phyloP scores from a whole-genome alignment of 495 filamentous ascomycete genomes.

The Aspergillus wentii region DNA sequence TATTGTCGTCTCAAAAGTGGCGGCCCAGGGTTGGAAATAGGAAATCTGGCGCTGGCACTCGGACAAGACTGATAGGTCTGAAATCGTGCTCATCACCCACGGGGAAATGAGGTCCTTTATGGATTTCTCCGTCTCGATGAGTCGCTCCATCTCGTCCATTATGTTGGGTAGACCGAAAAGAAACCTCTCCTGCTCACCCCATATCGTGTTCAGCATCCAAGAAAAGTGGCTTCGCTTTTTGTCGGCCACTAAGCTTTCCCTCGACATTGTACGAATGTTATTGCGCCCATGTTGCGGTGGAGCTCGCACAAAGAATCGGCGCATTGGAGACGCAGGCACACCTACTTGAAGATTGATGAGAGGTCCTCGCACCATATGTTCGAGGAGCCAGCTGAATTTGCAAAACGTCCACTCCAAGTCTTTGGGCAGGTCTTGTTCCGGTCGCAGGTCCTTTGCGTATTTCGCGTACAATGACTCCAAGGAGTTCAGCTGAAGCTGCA shows the following conservation, averaged over 20 bases:
- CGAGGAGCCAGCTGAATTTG: constrained; percentile 24
- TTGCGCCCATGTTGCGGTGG: too few relatives aligned
- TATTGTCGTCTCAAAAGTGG: not conserved
- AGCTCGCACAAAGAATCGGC: constrained; percentile 17
- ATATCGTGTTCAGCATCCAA: constrained; percentile 29
- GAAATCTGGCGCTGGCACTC: constrained; percentile 37
- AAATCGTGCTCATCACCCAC: constrained; percentile 27
- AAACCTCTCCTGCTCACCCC: constrained; percentile 14
- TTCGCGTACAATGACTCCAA: constrained; percentile 19
- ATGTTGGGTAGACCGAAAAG: constrained; percentile 24
- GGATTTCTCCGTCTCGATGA: constrained; percentile 29
- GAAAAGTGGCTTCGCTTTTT: too few relatives aligned
- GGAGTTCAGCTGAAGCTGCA: constrained; percentile 18
- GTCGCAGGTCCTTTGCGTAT: constrained; percentile 17
- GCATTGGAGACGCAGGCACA: constrained; percentile 27
- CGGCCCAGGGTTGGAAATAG: constrained; percentile 43
- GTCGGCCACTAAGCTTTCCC: too few relatives aligned
- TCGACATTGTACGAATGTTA: too few relatives aligned
- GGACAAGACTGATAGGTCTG: constrained; percentile 38
- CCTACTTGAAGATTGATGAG: constrained; percentile 16
- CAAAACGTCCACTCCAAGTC: constrained; percentile 25
- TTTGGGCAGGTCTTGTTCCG: constrained; percentile 23
- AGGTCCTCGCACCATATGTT: constrained; percentile 16
- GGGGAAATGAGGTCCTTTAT: constrained; percentile 33
- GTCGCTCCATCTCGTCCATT: constrained; percentile 42